These are phyloP conservation scores for Ascochyta rabiei DNA, from an alignment of 2,329 filamentous ascomycete species.

Conservation along the genomic window DNA sequence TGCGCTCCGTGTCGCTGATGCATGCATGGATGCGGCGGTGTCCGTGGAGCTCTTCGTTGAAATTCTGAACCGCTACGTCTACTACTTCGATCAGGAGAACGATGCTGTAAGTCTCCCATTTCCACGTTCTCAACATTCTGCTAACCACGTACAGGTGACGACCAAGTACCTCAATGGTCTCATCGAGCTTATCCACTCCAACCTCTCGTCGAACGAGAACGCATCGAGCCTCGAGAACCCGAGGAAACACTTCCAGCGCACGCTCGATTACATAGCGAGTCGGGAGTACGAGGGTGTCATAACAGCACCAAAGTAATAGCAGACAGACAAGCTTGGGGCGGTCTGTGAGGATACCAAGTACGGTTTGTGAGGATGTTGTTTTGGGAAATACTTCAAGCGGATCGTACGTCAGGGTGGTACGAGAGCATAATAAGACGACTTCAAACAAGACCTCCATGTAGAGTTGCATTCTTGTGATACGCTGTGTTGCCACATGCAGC, in stretches of 20 bases:
- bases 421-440: background rate
- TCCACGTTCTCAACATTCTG: background rate
- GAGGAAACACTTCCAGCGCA: conserved; percentile 91
- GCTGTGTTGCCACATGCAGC: background rate
- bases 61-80: conserved; percentile 97
- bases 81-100: conserved; percentile 99
- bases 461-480: background rate
- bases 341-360: background rate
- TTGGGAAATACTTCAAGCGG: background rate
- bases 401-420: background rate
- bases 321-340: background rate
- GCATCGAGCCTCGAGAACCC: conserved; percentile 85
- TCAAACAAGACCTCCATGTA: background rate
- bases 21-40: conserved; percentile 97
- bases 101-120: conserved; percentile 71
- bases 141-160: conserved; percentile 67
- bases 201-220: conserved; percentile 84
- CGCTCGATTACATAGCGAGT: conserved; percentile 88
- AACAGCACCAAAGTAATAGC: conserved; percentile 61
- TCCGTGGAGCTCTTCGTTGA: conserved; percentile 98
- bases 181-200: conserved; percentile 97
- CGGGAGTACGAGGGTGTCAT: conserved; percentile 94
- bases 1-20: conserved; percentile 92
- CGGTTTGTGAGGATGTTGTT: background rate
- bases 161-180: conserved; percentile 98